These are phyloP conservation scores for Pyrenochaeta sp. DNA, from an alignment of 2,329 filamentous ascomycete genomes.

Conservation along the genomic window DNA sequence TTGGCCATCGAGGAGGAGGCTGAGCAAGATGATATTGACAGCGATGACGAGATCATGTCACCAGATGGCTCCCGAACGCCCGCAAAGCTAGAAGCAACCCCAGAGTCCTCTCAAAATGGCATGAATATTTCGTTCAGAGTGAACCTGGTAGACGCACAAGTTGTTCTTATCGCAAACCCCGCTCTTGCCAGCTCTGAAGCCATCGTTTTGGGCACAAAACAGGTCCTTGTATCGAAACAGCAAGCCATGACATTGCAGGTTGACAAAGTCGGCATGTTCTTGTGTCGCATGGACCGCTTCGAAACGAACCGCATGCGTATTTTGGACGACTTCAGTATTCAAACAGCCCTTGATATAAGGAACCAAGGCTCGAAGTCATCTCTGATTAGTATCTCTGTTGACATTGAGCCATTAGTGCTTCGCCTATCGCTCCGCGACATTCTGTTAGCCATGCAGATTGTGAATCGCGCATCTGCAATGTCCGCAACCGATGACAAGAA, in stretches of 20 bases:
- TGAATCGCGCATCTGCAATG: conserved; percentile 88
- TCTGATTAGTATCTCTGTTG: conserved; percentile 80
- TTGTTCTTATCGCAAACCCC: conserved; percentile 96
- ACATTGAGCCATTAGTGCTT: conserved; percentile 90
- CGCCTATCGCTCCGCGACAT: conserved; percentile 94
- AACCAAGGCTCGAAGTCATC: conserved; percentile 67
- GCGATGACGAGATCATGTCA: conserved; percentile 46
- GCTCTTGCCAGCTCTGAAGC: conserved; percentile 90
- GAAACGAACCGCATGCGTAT: conserved; percentile 90
- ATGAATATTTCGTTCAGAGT: conserved; percentile 88
- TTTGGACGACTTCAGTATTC: conserved; percentile 93
- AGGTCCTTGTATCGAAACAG: conserved; percentile 91
- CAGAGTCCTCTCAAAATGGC: conserved; percentile 50
- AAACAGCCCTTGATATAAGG: conserved; percentile 83
- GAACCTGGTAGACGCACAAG: conserved; percentile 94
- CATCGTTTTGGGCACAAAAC: conserved; percentile 93
- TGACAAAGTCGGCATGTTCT: conserved; percentile 94
- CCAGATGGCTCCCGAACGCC: conserved; percentile 38
- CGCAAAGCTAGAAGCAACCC: conserved; percentile 20
- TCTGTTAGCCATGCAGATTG: conserved; percentile 88
- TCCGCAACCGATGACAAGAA: conserved; percentile 65
- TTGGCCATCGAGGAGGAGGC: conserved; percentile 69
- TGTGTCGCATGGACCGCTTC: conserved; percentile 98
- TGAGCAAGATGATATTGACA: conserved; percentile 59
- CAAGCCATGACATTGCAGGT: conserved; percentile 94